Evolutionary conservation across 768 basidiomycete genomes (phyloP), one percentile per base, ranked within the genome.

Genomic region (Suillus clintonianus): DNA sequence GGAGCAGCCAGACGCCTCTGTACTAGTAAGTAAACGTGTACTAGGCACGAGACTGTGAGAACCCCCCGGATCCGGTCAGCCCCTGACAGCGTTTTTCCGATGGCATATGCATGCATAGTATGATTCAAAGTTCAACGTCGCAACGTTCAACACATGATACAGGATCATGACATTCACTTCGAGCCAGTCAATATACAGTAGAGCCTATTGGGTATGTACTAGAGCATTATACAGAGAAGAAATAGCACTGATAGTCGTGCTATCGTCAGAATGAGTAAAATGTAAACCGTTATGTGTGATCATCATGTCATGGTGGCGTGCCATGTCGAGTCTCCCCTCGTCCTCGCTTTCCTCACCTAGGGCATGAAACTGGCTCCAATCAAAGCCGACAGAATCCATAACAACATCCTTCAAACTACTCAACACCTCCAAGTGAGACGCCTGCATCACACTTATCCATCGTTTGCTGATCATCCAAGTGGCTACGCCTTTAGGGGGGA

Each of bases 381-480:
- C 81, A 67, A 84, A 84, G 30, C 81, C 83, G 19, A 75, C 73
- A 0, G 79, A 75, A 42, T 87, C 84, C 14, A 79, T 71, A 10
- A 88, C 75, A 8, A 83, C 69, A 32, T 81, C 82, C 61, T 75
- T 72, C 47, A 90, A 45, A 50, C 74, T 65, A 14, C 76, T 76
- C 13, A 72, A 68, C 2, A 89, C 71, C 67, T 89, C 89, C 6
- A 82, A 82, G 17, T 83, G 82, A 43, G 73, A 75, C 9, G 53
- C 66, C 64, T 76, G 77, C 57, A 83, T 76, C 47, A 72, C 68
- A 36, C 75, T 76, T 57, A 86, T 66, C 91, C 91, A 92, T 22
- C 82, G 76, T 69, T 81, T 81, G 73, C 90, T 91, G 65, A 92
- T 79, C 91, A 92, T 92, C 91, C 91, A 92, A 22, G 80, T 79